Percentiles rank a stretch among this genome's conserved stretches.
Evolutionary conservation across 768 basidiomycete species (phyloP).

Genomic region (Mycena floridula): DNA sequence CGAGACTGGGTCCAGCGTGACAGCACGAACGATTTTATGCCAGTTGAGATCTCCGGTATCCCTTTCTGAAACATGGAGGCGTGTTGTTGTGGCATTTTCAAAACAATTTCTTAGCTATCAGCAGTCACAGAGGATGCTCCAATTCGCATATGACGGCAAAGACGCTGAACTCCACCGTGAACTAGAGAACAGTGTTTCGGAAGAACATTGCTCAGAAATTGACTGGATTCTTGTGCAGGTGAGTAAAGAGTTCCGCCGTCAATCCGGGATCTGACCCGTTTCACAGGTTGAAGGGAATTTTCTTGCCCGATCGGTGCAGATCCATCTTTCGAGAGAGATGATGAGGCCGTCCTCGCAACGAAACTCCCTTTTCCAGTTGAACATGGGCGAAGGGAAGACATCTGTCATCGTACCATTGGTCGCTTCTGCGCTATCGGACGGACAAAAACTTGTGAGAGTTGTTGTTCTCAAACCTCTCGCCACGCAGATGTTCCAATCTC

Average conservation of each 20-base stretch:
- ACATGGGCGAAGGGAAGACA: slow-evolving; percentile 56
- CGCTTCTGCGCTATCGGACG: slow-evolving; percentile 32
- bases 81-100: no score
- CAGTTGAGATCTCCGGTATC: no score
- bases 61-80: no score
- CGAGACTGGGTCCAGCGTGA: no score
- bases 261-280: background rate
- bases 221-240: background rate
- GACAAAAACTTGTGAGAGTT: slow-evolving; percentile 37
- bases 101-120: background rate
- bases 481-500: slow-evolving; percentile 40
- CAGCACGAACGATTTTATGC: no score
- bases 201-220: background rate
- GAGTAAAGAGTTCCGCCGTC: slow-evolving; percentile 1
- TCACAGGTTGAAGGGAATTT: background rate
- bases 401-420: slow-evolving; percentile 44
- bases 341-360: slow-evolving; percentile 25
- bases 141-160: background rate
- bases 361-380: slow-evolving; percentile 41
- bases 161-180: background rate
- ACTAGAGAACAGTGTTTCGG: background rate
- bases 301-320: background rate
- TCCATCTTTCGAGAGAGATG: slow-evolving; percentile 9
- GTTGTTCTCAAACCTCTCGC: slow-evolving; percentile 41
- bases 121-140: background rate